Evolutionary conservation across 2,329 filamentous ascomycete genomes (phyloP), one percentile per base, ranked within the genome.

Genomic region (Pestalotiopsis sp.): DNA sequence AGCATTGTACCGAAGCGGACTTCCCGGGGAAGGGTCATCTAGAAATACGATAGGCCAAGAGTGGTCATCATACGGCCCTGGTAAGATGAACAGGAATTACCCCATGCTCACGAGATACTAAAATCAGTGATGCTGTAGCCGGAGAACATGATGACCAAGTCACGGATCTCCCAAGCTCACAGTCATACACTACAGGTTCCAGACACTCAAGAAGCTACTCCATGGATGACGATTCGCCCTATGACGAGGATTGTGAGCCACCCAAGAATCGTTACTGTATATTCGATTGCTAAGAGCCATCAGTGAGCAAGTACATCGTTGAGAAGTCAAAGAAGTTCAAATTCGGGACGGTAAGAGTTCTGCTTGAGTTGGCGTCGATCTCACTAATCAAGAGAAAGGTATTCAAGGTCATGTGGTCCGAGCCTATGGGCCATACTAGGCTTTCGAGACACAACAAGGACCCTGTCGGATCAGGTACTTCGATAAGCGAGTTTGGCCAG

Each of bases 381-480:
- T 9, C 17, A n/a, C 45, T 52, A 9, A 52, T n/a, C 1, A 20
- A 14, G 11, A 36, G 0, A n/a, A n/a, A 67, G 66, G 66, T 67
- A 12, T 67, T 67, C 58, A 67, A 67, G 13, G 81, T 87, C 2
- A 75, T 84, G 20, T 89, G 87, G 86, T 81, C 83, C 9, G 86
- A 89, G 62, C 87, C 87, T 0, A 77, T 78, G 31, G 86, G 39
- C 36, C n/a, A 36, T 45, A 41, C 4, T 4, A 23, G 38, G n/a
- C 23, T 20, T 27, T 41, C 45, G 7, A 52, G 6, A 52, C 45
- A 52, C 13, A 63, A 63, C 5, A 63, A 63, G 20, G 25, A 38
- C 4, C 27, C 60, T 38, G 60, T 36, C 14, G 36, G 27, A 13
- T 11, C 38, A 38, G 60, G 36, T 27, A 23, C 41, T 11, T 23